A percentile compares a stretch with the other conserved stretches of the same genome.
phyloP scores from a whole-genome alignment of 768 basidiomycete species.

The Royoungia palumana region DNA sequence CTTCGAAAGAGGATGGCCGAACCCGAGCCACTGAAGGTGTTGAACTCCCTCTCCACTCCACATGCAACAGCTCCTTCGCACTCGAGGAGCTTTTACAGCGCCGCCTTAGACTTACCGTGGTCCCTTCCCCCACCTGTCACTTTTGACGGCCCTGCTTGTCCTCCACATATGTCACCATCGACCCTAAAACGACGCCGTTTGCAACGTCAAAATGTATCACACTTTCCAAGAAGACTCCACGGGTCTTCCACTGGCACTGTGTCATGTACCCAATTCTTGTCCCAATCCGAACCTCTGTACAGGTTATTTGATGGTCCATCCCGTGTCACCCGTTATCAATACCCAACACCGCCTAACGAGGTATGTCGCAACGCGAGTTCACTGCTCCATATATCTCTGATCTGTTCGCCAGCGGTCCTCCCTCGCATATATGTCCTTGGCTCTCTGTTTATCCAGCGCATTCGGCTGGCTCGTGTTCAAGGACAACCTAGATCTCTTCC shows the following conservation, averaged over 20 bases:
- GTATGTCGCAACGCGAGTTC: slow-evolving; percentile 11
- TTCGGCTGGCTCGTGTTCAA: slow-evolving; percentile 22
- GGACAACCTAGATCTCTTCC: slow-evolving; percentile 4
- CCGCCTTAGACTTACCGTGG: slow-evolving; percentile 16
- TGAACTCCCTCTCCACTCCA: slow-evolving; percentile 1
- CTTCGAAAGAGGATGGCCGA: slow-evolving; percentile 36
- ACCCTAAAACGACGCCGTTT: slow-evolving; percentile 10
- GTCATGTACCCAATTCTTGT: slow-evolving; percentile 10
- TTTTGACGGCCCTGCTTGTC: slow-evolving; percentile 49
- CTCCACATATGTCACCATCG: slow-evolving; percentile 21
- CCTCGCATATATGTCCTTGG: slow-evolving; percentile 7
- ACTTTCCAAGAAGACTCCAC: slow-evolving; percentile 1
- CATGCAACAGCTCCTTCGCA: slow-evolving; percentile 3
- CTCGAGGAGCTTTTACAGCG: slow-evolving; percentile 3
- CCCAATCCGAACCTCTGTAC: slow-evolving; percentile 32
- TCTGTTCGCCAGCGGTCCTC: slow-evolving; percentile 1
- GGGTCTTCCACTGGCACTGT: not conserved
- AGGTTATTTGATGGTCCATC: slow-evolving; percentile 50
- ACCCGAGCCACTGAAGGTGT: slow-evolving; percentile 15
- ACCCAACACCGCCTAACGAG: slow-evolving; percentile 7
- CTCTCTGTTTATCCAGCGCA: slow-evolving; percentile 19
- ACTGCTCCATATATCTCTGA: not conserved
- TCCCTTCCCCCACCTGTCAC: slow-evolving; percentile 44
- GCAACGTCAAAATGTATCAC: slow-evolving; percentile 7
- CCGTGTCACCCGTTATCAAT: slow-evolving; percentile 22